Evolutionary conservation across 2,329 filamentous ascomycete genomes (phyloP), one percentile per base, ranked within the genome.

Genomic region (Botrytis sinoallii): DNA sequence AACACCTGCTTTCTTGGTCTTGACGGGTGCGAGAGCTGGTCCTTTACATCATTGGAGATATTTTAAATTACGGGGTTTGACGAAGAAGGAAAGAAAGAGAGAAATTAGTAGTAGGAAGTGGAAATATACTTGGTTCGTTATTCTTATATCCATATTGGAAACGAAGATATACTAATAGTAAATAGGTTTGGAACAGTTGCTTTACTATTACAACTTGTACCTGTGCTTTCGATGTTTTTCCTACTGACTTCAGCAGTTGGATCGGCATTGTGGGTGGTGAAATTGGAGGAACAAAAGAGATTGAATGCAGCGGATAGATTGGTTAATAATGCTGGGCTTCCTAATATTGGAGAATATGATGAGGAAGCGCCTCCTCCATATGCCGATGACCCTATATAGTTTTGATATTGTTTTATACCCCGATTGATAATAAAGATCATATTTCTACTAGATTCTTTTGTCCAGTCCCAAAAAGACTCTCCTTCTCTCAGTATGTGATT

Each of bases 211-310:
- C 93, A 98, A 83, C 87, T 98, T n/a, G 87, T 98, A 14, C 96
- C 96, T 1, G 87, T 95, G 20, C 83, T 98, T 67, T 97, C 93
- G n/a, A 97, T 99, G 87, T 90, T 98, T 81, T 98, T 98, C 82
- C 86, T 98, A 57, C 84, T 99, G 77, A 98, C 95, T 0, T 94
- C 93, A 4, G 92, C 95, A 1, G 89, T 90, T 32, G 96, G 95
- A 3, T 91, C 93, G 61, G 95, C 94, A 1, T 84, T 98, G 52
- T 98, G 95, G 95, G 93, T 90, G 2, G 91, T 91, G 2, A 90
- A 91, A 76, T 84, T 98, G 69, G 95, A 98, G 82, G 85, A 89
- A 71, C 78, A 80, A 74, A 81, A 79, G 75, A 74, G 67, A 29
- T 66, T 80, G 66, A 67, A 77, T 42, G 71, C 72, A 42, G 78